phyloP scores from a whole-genome alignment of 192 early-diverging fungal genomes.

The Entomortierella parvispora region DNA sequence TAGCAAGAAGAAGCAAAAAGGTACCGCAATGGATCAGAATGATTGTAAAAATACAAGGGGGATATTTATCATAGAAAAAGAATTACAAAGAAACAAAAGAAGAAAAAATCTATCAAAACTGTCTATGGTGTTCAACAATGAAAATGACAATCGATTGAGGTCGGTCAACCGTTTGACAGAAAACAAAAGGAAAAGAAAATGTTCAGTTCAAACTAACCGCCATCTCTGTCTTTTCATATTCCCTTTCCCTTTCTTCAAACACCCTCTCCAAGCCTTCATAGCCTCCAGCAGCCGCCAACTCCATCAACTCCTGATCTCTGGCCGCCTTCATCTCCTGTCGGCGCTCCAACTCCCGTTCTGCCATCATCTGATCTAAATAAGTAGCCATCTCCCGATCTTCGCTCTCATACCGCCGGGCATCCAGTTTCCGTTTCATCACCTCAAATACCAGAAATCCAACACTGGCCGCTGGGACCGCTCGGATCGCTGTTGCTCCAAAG shows the following conservation, averaged over 20 bases:
- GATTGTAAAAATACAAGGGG: no score
- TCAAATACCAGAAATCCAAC: constrained; percentile 74
- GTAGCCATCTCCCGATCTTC: constrained; percentile 46
- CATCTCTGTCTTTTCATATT: constrained; percentile 6
- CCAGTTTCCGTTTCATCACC: constrained; percentile 65
- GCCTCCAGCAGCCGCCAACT: neutral
- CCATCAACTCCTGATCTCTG: neutral
- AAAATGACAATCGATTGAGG: no score
- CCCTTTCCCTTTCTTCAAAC: neutral
- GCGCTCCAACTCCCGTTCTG: constrained; percentile 29
- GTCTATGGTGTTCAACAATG: no score
- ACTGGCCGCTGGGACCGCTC: constrained; percentile 67
- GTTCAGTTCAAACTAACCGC: no score
- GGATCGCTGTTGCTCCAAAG: constrained; percentile 60
- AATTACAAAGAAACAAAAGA: no score
- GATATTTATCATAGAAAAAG: no score
- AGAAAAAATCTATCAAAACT: no score
- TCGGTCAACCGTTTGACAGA: no score
- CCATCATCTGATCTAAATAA: constrained; percentile 45
- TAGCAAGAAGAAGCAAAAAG: no score
- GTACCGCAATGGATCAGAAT: no score
- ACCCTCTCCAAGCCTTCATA: neutral
- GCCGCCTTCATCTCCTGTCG: constrained; percentile 5
- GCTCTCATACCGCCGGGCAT: constrained; percentile 52
- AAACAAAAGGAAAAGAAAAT: constrained; percentile 1